Base-by-base conservation (phyloP, 257 asterid species). In the Haberlea rhodopensis region DNA sequence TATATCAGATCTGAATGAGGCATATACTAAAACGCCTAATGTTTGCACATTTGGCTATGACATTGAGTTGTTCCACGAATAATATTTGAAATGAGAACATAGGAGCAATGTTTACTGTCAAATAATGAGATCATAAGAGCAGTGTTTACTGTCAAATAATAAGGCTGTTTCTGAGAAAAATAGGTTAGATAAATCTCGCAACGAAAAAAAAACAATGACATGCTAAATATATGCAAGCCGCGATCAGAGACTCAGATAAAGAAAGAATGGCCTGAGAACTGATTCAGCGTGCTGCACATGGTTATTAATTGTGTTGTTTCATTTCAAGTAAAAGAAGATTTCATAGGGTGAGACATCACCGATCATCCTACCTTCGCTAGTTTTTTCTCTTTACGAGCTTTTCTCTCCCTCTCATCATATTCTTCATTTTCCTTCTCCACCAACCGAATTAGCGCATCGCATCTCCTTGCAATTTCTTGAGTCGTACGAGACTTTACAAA, bases 381-480 rank as follows among this genome's bases (percentile, higher is more conserved):
- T 73, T 90, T 94, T 81, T 94, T 94, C 77, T 90, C 99, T 76
- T 88, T 94, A 16, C 99, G 97, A 55, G 97, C 99, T 76, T 87
- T 96, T 60, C 99, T 86, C 78, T 90, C 97, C 79, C 89, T 83
- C 82, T 90, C 99, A 15, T 94, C 99, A 53, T 74, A 85, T 75
- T 94, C 99, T 77, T 94, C 97, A 75, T 94, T 94, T 70, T 94
- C 99, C 60, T 85, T 82, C 84, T 94, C 97, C 64, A 94, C 91
- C 78, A 94, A 65, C 59, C 96, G 86, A 65, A 94, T 83, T 46
- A 94, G 95, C 3, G 99, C 79, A 66, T 94, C 99, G 43, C 99
- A 94, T 69, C 99, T 87, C 88, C 99, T 87, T 20, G 99, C 99
- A 73, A 90, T 91, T 58, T 94, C 99, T 79, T 87, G 96, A 63